phyloP scores from a whole-genome alignment of 495 filamentous ascomycete species.

The Staphylotrichum longicolle region DNA sequence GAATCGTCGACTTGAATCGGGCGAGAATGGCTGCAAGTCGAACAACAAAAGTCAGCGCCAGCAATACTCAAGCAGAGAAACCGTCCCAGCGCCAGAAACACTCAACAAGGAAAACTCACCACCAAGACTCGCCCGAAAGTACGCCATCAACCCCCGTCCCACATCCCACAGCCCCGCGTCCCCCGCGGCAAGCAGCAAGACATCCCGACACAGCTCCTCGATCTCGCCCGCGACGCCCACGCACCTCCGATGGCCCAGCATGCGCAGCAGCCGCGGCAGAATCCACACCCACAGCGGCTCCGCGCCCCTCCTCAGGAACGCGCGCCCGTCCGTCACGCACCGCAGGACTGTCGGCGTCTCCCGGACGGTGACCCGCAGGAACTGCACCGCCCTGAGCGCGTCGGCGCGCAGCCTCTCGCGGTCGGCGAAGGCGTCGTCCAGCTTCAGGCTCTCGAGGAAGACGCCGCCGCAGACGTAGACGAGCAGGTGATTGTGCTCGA shows the following conservation, averaged over 20 bases:
- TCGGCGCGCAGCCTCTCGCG: constrained; percentile 53
- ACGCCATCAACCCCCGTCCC: constrained; percentile 41
- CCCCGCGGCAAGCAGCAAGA: constrained; percentile 40
- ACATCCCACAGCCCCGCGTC: constrained; percentile 46
- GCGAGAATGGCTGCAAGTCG: constrained; percentile 25
- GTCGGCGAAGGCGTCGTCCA: constrained; percentile 61
- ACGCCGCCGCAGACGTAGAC: constrained; percentile 80
- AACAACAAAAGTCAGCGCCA: neutral
- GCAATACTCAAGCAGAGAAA: neutral
- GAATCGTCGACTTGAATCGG: constrained; percentile 10
- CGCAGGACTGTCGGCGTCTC: constrained; percentile 72
- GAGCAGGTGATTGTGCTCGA: constrained; percentile 75
- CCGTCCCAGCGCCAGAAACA: no score
- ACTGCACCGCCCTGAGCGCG: constrained; percentile 64
- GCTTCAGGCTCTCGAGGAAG: constrained; percentile 63
- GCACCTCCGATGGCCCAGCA: constrained; percentile 51
- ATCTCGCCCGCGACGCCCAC: constrained; percentile 47
- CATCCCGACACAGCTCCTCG: constrained; percentile 48
- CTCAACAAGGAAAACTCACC: constrained; percentile 29
- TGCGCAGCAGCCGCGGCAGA: constrained; percentile 57
- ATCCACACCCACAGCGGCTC: constrained; percentile 82
- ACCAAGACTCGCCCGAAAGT: constrained; percentile 42
- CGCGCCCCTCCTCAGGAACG: constrained; percentile 47
- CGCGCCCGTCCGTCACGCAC: constrained; percentile 38
- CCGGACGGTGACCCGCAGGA: constrained; percentile 65